Conservation (phyloP, 805 yeast genomes). For the Schizosaccharomyces japonicus region DNA sequence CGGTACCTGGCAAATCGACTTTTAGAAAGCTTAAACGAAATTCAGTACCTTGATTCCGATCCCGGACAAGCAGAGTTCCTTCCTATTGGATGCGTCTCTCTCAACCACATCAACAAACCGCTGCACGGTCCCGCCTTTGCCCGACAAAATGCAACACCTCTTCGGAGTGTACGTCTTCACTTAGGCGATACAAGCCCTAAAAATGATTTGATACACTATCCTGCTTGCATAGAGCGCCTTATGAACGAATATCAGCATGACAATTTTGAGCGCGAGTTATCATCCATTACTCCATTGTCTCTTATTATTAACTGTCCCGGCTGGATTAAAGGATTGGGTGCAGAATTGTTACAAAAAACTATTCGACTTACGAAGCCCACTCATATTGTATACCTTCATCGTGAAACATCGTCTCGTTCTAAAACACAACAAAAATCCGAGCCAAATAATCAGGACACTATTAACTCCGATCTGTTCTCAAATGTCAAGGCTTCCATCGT, state of each 20-base stretch:
- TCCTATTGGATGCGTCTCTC: slow-evolving; percentile 43
- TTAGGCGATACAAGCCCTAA: slow-evolving; percentile 50
- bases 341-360: slow-evolving; percentile 32
- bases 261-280: background rate
- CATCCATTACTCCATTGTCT: slow-evolving; percentile 10
- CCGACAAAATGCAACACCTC: slow-evolving; percentile 11
- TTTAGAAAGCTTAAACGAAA: slow-evolving; percentile 13
- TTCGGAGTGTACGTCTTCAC: slow-evolving; percentile 17
- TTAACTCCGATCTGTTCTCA: background rate
- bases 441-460: background rate
- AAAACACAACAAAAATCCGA: slow-evolving; percentile 8
- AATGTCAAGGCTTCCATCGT: background rate
- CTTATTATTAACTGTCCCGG: slow-evolving; percentile 65
- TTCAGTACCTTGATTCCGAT: slow-evolving; percentile 42
- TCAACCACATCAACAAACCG: slow-evolving; percentile 16
- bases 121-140: slow-evolving; percentile 21
- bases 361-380: slow-evolving; percentile 25
- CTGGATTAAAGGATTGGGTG: slow-evolving; percentile 76
- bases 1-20: slow-evolving; percentile 30
- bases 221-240: slow-evolving; percentile 22
- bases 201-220: slow-evolving; percentile 35
- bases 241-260: slow-evolving; percentile 10
- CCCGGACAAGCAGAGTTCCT: slow-evolving; percentile 76
- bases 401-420: slow-evolving; percentile 11
- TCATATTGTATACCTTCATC: slow-evolving; percentile 30